Percentiles rank a stretch among this genome's conserved stretches.
Evolutionary conservation across 1,139 yeast genomes (phyloP).

Genomic region (Lodderomyces metapsilosis): DNA sequence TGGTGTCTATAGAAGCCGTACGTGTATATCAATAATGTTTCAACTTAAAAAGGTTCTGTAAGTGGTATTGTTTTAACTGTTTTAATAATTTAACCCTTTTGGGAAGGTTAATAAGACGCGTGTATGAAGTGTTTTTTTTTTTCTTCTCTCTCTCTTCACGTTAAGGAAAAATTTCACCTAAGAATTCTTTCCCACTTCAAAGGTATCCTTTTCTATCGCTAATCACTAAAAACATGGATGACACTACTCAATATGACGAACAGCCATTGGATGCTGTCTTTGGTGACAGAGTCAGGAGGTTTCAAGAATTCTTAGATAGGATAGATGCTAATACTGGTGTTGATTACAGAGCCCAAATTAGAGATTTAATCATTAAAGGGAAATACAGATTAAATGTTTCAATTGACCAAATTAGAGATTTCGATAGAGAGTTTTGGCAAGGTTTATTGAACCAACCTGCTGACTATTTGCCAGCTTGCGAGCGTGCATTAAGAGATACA

Average conservation of each 20-base stretch:
- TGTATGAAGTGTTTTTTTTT: slow-evolving; percentile 9
- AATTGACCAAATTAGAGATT: slow-evolving; percentile 84
- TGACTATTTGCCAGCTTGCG: slow-evolving; percentile 86
- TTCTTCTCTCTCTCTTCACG: not conserved
- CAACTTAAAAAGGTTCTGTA: no score
- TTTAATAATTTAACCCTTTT: slow-evolving; percentile 25
- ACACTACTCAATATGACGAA: slow-evolving; percentile 19
- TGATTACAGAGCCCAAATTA: slow-evolving; percentile 67
- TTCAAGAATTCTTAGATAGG: slow-evolving; percentile 81
- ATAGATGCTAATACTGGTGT: slow-evolving; percentile 41
- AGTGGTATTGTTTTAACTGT: no score
- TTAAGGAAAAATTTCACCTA: not conserved
- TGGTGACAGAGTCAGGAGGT: slow-evolving; percentile 81
- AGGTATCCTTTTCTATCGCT: slow-evolving; percentile 2
- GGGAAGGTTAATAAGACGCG: slow-evolving; percentile 37
- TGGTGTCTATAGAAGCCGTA: slow-evolving; percentile 21
- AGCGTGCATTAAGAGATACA: slow-evolving; percentile 81
- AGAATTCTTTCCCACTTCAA: no score
- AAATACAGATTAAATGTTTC: slow-evolving; percentile 71
- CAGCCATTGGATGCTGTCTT: slow-evolving; percentile 50
- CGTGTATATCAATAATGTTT: no score
- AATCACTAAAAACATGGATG: slow-evolving; percentile 16
- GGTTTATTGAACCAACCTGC: slow-evolving; percentile 80
- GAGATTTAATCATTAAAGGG: slow-evolving; percentile 65
- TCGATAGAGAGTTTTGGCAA: slow-evolving; percentile 73